Evolutionary conservation across 2,329 filamentous ascomycete genomes (phyloP), one percentile per base, ranked within the genome.

Genomic region (Sordariomycetes sp.): DNA sequence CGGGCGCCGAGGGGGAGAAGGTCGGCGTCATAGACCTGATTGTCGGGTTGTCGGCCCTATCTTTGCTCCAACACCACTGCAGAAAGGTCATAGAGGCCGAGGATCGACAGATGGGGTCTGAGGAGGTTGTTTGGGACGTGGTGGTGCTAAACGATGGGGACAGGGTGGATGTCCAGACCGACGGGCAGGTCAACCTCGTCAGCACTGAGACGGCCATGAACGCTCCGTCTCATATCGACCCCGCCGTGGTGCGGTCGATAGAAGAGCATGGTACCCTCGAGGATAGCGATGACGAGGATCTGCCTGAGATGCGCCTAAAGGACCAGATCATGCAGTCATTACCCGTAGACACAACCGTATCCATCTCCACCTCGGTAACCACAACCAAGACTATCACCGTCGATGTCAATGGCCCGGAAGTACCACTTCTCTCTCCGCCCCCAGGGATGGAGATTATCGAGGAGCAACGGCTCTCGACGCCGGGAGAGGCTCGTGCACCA

Each of bases 51-150:
- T 79, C 77, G 59, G 81, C 80, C 15, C 68, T 87, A 58, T 81
- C 82, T 4, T 82, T 84, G 58, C 68, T 86, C 24, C 84, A 86
- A 64, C 73, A 75, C 56, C 76, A 74, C 64, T 84, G 80, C 59
- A 74, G 74, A 56, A 76, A 72, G 51, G 70, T 75, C 35, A 72
- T 76, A 7, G 75, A 78, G 22, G 74, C 78, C 53, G 78, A 83
- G 61, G 68, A 66, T 7, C 69, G 71, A 25, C 70, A 73, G 1
- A 69, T 75, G 8, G 70, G 71, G 12, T 72, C 73, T 20, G 80
- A 84, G 58, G 79, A 85, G 60, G 69, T 81, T 1, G 72, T 87
- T 10, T 86, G 84, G 83, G 84, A 87, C 63, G 78, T 86, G 2
- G 81, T 86, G 8, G 79, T 86, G 0, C 69, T 85, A 17, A 76